phyloP scores from a whole-genome alignment of 495 filamentous ascomycete genomes.

The Daldinia childiae region DNA sequence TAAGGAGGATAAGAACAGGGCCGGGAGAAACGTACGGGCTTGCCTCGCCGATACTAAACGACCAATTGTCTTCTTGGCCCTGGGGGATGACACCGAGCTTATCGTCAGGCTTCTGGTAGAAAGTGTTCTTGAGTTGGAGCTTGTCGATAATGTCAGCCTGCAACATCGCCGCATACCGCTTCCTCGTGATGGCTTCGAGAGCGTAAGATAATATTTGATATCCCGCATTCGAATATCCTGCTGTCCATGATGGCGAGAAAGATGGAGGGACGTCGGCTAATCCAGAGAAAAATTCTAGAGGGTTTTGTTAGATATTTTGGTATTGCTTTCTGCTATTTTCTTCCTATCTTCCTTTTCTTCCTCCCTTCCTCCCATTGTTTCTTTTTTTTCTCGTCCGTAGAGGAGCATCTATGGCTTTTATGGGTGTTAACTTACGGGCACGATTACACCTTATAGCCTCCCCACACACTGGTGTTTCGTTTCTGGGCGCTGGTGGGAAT shows the following conservation, averaged over 20 bases:
- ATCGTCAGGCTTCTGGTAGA: conserved; percentile 47
- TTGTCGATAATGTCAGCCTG: conserved; percentile 56
- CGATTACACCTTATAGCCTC: conserved; percentile 49
- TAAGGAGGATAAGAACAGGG: not conserved
- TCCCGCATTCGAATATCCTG: conserved; percentile 66
- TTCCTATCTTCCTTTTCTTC: not conserved
- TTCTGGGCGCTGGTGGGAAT: conserved; percentile 55
- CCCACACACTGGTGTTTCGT: conserved; percentile 53
- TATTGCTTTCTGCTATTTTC: not conserved
- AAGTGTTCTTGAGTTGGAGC: conserved; percentile 56
- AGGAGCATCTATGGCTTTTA: not conserved
- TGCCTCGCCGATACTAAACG: conserved; percentile 54
- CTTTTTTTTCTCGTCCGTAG: not conserved
- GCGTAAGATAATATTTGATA: conserved; percentile 64
- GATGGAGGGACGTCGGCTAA: conserved; percentile 58
- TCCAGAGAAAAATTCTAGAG: conserved; percentile 63
- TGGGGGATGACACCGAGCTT: conserved; percentile 49
- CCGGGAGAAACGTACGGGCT: conserved; percentile 44
- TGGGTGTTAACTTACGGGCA: conserved; percentile 42
- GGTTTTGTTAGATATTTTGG: not conserved
- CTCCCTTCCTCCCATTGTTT: not conserved
- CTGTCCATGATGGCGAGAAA: conserved; percentile 57
- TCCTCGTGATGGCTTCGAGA: conserved; percentile 63
- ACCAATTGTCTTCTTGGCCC: conserved; percentile 43
- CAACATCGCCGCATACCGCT: conserved; percentile 55